Base-by-base conservation (phyloP, 305 asterid species). In the Solanum hybrid region DNA sequence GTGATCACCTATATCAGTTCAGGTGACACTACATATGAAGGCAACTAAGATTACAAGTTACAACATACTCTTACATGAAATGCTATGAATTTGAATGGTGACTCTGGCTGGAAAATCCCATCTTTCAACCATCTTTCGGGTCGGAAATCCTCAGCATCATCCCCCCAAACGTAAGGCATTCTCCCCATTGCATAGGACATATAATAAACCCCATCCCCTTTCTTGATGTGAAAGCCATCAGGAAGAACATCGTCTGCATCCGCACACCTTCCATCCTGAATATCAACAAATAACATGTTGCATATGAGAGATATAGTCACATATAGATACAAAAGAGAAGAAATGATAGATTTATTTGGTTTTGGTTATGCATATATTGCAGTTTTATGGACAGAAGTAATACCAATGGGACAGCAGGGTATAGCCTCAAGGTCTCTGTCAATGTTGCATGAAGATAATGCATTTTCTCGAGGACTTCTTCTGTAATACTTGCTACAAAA, bases 381-480 rank as follows among this genome's bases (percentile, higher is more conserved):
- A 27, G 34, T 12, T 37, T 37, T 14, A 26, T 71, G 80, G 32
- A 38, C 32, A 73, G 37, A 79, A 27, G 38, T 15, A 15, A 2
- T 94, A 96, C 98, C 93, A 91, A 88, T 29, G 98, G 98, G 32
- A 95, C 96, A 4, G 95, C 98, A 88, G 97, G 98, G 89, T 92
- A 95, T 4, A 96, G 93, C 94, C 97, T 94, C 91, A 96, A 88
- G 84, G 97, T 95, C 69, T 96, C 96, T 0, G 95, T 91, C 91
- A 95, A 81, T 17, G 98, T 86, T 14, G 98, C 96, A 76, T 96
- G 98, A 87, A 95, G 94, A 89, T 93, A 94, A 72, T 94, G 96
- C 98, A 94, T 93, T 84, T 91, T 91, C 14, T 96, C 95, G 29
- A 95, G 94, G 42, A 90, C 93, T 89, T 92, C 95, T 37, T 96